Evolutionary conservation across 2,329 filamentous ascomycete species (phyloP).

Genomic region (Microdochium bolleyi): DNA sequence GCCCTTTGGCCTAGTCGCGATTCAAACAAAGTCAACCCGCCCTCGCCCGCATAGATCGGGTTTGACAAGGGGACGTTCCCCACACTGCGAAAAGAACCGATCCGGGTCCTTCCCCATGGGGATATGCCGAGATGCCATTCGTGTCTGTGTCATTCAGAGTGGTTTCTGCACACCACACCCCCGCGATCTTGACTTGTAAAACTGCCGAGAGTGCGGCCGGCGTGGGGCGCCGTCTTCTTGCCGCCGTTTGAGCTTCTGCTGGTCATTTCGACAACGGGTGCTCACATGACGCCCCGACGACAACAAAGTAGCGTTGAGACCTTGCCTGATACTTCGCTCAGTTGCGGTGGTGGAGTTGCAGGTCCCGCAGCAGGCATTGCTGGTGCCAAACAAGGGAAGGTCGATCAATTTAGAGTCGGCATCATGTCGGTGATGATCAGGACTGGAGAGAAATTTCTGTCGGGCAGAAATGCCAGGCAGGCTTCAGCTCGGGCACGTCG

Average conservation of each 20-base stretch:
- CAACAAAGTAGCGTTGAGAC: background rate
- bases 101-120: slow-evolving; percentile 1
- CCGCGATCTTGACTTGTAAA: background rate
- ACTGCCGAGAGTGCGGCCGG: background rate
- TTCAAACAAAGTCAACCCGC: too few relatives aligned
- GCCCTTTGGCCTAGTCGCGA: too few relatives aligned
- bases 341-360: background rate
- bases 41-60: too few relatives aligned
- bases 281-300: background rate
- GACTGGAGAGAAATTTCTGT: background rate
- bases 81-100: background rate
- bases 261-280: background rate
- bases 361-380: background rate
- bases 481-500: too few relatives aligned
- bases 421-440: background rate
- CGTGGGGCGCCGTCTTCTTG: background rate
- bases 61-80: too few relatives aligned
- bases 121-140: background rate
- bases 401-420: background rate
- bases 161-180: background rate
- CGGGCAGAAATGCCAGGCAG: background rate
- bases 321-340: background rate
- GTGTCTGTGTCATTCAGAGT: background rate
- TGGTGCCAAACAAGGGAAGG: background rate
- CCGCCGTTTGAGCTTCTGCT: background rate